Conservation (phyloP, 176 grass and related monocot genomes). For the Otatea glauca region DNA sequence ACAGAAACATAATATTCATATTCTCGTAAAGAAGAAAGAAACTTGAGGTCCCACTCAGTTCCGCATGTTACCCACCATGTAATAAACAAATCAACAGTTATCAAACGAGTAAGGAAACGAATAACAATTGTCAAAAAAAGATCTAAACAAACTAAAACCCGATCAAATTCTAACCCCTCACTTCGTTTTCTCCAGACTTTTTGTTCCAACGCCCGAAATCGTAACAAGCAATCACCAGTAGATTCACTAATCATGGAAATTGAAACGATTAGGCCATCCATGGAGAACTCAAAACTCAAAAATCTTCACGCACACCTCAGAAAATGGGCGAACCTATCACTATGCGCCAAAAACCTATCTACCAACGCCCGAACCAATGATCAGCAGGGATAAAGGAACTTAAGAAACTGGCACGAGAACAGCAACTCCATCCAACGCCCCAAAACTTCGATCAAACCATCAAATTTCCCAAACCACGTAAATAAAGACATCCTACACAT, state of each 20-base stretch:
- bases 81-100: background rate
- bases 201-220: background rate
- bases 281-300: background rate
- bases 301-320: background rate
- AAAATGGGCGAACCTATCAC: background rate
- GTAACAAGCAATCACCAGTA: background rate
- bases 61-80: too few relatives aligned
- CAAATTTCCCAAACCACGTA: background rate
- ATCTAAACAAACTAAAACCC: too few relatives aligned
- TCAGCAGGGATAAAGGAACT: background rate
- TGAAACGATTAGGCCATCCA: background rate
- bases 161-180: background rate
- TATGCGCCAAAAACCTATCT: background rate
- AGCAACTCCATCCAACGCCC: background rate
- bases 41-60: too few relatives aligned
- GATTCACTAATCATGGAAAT: background rate
- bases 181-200: background rate
- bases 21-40: background rate
- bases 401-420: background rate
- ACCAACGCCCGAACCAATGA: background rate
- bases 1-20: background rate
- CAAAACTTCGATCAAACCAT: background rate
- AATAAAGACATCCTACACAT: background rate
- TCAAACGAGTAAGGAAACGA: background rate
- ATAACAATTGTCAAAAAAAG: background rate